Conservation (phyloP, 345 rosid species). For the Eucalyptus shirleyi region DNA sequence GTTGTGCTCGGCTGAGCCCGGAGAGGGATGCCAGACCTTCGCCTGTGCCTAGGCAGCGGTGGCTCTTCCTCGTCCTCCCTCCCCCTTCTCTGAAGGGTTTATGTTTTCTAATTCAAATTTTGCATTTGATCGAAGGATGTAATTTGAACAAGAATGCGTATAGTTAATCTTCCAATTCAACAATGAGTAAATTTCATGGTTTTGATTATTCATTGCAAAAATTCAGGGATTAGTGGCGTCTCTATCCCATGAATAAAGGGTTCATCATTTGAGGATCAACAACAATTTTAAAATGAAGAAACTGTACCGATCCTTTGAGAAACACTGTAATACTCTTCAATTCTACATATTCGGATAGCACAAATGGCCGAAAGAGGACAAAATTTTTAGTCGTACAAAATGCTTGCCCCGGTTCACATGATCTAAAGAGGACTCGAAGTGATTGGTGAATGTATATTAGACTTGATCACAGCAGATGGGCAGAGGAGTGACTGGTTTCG, state of each 20-base stretch:
- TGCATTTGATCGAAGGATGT: background rate
- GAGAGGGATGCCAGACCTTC: background rate
- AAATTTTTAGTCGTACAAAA: background rate
- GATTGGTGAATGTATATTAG: background rate
- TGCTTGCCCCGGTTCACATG: background rate
- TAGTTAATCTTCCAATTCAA: background rate
- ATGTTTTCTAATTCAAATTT: background rate
- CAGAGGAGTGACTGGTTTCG: slow-evolving; percentile 2
- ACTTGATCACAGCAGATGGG: background rate
- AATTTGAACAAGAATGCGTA: background rate
- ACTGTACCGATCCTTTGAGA: background rate
- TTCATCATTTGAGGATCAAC: background rate
- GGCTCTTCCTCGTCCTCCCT: background rate
- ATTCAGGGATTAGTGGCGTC: background rate
- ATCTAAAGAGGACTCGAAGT: background rate
- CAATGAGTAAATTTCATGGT: background rate
- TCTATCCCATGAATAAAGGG: background rate
- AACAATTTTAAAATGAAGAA: background rate
- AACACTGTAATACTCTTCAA: background rate
- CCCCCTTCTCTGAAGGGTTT: background rate
- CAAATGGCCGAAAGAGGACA: background rate
- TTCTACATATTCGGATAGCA: background rate
- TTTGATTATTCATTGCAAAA: background rate
- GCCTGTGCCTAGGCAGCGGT: background rate
- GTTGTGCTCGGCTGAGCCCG: background rate